Conservation (phyloP, 495 filamentous ascomycete species). For the Daldinia vernicosa region DNA sequence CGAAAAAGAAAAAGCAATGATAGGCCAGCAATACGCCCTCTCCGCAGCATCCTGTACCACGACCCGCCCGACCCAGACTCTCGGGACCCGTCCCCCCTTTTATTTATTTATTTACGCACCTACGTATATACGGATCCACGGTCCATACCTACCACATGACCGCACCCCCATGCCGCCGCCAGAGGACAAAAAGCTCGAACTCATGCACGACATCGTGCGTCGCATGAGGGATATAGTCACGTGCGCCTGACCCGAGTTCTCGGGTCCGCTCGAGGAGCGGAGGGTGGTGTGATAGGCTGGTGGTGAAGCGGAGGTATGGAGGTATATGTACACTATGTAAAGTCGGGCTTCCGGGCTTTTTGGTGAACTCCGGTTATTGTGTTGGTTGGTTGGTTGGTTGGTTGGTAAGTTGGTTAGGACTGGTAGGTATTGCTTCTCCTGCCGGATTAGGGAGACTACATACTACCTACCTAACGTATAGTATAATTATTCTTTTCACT, state of each 20-base stretch:
- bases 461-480: no score
- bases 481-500: no score
- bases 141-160: no score
- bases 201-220: conserved; percentile 6
- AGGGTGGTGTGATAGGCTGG: background rate
- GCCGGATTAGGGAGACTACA: no score
- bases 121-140: no score
- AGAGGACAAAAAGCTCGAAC: background rate
- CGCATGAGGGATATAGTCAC: background rate
- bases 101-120: background rate
- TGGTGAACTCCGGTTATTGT: background rate
- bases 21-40: background rate
- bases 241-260: background rate
- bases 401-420: no score
- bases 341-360: background rate
- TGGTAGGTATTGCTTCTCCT: no score
- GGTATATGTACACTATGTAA: no score
- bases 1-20: background rate
- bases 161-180: background rate
- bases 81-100: background rate
- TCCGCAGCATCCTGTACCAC: background rate
- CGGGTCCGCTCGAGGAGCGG: background rate
- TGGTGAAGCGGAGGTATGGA: background rate
- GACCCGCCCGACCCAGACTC: background rate
- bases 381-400: background rate